Percentiles rank a stretch among this genome's conserved stretches.
Evolutionary conservation across 2,329 filamentous ascomycete species (phyloP).

Genomic region (Cercospora beticola): DNA sequence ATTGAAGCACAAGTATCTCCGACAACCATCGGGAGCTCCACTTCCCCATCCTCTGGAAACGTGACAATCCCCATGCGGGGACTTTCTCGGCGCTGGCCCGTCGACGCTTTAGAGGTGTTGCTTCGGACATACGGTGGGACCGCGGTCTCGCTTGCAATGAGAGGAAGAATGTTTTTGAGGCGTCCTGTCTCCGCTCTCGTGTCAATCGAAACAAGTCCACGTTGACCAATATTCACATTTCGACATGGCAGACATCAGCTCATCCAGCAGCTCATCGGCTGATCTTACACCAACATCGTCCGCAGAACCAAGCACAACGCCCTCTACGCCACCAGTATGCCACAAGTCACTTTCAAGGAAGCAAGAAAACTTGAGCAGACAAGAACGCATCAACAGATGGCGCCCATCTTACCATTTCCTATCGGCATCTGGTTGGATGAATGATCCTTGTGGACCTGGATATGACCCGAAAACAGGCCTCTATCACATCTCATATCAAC

Average conservation of each 20-base stretch:
- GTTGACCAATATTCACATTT: neutral
- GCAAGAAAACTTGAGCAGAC: constrained; percentile 8
- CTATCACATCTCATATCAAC: constrained; percentile 48
- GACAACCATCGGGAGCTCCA: neutral
- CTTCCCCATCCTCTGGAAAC: neutral
- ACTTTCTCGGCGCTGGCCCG: neutral
- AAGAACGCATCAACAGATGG: constrained; percentile 23
- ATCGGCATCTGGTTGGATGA: constrained; percentile 44
- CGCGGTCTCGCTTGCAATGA: constrained; percentile 1
- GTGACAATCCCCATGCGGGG: constrained; percentile 1
- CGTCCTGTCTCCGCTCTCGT: neutral
- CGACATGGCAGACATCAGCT: constrained; percentile 11
- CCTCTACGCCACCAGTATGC: constrained; percentile 1
- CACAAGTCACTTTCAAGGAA: neutral
- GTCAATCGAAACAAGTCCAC: neutral
- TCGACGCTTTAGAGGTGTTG: neutral
- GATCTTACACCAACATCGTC: constrained; percentile 10
- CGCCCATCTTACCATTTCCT: constrained; percentile 40
- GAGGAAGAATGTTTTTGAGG: neutral
- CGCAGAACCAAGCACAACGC: constrained; percentile 6
- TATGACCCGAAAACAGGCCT: constrained; percentile 42
- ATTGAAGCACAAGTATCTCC: neutral
- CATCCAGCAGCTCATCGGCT: constrained; percentile 11
- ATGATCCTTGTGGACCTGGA: constrained; percentile 46
- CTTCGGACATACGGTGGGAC: constrained; percentile 6